These are phyloP conservation scores for Akanthomyces muscarius DNA, from an alignment of 2,329 filamentous ascomycete genomes.

Conservation along the genomic window DNA sequence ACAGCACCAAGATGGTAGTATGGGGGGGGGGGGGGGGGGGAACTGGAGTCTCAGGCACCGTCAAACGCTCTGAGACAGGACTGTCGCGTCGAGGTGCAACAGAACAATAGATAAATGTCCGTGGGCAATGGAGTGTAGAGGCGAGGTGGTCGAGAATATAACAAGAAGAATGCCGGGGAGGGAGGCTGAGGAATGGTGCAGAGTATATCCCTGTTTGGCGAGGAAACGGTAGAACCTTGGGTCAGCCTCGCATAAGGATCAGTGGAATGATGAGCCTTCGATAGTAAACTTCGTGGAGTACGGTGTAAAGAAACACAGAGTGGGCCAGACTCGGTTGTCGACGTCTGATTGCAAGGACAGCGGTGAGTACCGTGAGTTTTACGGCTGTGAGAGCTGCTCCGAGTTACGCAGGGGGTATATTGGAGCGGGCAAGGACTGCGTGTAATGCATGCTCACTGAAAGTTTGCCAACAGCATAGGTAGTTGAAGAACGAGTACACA, in stretches of 20 bases:
- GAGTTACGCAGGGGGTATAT: not conserved
- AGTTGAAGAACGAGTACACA: constrained; percentile 1
- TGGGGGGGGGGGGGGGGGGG: not conserved
- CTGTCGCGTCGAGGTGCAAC: constrained; percentile 8
- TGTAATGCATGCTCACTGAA: not conserved
- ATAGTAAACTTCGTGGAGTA: constrained; percentile 14
- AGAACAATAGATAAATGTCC: constrained; percentile 6
- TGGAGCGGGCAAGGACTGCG: not conserved
- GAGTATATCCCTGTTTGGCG: constrained; percentile 13
- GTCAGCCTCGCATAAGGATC: constrained; percentile 13
- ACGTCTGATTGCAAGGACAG: constrained; percentile 9
- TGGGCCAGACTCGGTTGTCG: constrained; percentile 14
- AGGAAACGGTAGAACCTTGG: constrained; percentile 6
- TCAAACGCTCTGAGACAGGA: constrained; percentile 11
- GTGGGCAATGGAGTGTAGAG: constrained; percentile 6
- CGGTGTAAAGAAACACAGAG: constrained; percentile 1
- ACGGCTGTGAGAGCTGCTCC: not conserved
- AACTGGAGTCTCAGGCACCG: constrained; percentile 9
- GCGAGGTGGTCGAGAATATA: constrained; percentile 1
- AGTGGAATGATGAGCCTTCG: constrained; percentile 14
- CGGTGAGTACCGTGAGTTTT: not conserved
- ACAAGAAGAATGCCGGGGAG: not conserved
- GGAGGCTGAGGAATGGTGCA: constrained; percentile 15
- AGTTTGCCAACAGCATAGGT: constrained; percentile 4
- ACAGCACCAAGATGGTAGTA: constrained; percentile 6